These are phyloP conservation scores for Stevia rebaudiana DNA, from an alignment of 140 eudicot genomes.

Conservation along the genomic window DNA sequence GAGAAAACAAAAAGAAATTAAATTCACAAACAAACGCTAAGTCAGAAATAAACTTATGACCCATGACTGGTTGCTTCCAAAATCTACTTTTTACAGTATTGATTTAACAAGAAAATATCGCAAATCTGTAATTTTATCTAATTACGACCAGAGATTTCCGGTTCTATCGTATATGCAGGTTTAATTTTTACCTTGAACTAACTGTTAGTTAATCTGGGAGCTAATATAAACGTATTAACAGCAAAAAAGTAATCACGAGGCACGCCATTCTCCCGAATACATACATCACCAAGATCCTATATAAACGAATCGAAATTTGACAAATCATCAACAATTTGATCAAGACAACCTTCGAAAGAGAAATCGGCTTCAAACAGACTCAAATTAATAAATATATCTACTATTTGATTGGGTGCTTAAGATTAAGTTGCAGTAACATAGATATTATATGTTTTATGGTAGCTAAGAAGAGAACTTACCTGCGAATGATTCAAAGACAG, in stretches of 20 bases:
- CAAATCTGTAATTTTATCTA: background rate
- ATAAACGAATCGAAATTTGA: background rate
- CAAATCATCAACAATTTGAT: conserved; percentile 9
- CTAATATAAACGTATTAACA: conserved; percentile 1
- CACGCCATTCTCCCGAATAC: too few relatives aligned
- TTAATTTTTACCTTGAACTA: background rate
- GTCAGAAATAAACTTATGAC: background rate
- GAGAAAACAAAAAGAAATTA: background rate
- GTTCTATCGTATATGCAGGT: background rate
- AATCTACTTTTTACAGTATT: background rate
- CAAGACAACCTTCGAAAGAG: background rate
- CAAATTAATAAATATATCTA: background rate
- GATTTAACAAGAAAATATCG: background rate
- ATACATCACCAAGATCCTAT: background rate
- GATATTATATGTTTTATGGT: background rate
- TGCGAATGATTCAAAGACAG: conserved; percentile 13
- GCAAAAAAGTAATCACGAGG: background rate
- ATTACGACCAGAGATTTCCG: background rate
- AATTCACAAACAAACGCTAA: background rate
- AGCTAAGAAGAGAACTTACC: conserved; percentile 10
- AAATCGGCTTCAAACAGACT: background rate
- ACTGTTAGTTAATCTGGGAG: background rate
- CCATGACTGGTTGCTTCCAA: background rate
- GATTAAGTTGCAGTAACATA: background rate
- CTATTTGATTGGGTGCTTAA: background rate